phyloP scores from a whole-genome alignment of 2,329 filamentous ascomycete genomes.

The Dendryphion nanum region DNA sequence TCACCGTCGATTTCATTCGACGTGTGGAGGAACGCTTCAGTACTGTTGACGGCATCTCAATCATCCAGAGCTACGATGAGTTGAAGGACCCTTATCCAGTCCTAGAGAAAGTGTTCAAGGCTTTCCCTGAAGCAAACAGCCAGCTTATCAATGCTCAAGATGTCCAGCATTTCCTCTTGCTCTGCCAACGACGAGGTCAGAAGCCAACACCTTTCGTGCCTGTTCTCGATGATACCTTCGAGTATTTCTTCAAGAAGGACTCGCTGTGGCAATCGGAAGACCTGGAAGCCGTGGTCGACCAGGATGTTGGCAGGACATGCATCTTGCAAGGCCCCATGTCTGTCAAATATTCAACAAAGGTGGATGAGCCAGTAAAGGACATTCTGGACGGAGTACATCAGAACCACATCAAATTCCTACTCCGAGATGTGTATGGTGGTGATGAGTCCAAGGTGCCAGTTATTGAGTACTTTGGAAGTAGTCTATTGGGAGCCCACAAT shows the following conservation, averaged over 20 bases:
- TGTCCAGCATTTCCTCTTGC: conserved; percentile 91
- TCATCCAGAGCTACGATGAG: conserved; percentile 87
- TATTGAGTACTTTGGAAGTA: conserved; percentile 94
- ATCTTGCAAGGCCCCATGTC: conserved; percentile 95
- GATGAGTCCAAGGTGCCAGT: conserved; percentile 74
- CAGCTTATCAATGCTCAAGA: conserved; percentile 98
- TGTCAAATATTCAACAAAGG: conserved; percentile 80
- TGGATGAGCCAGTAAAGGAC: conserved; percentile 92
- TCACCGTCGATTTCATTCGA: conserved; percentile 94
- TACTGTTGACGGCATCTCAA: conserved; percentile 69
- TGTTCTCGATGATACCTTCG: conserved; percentile 92
- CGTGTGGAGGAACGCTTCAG: conserved; percentile 97
- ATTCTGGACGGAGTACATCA: conserved; percentile 91
- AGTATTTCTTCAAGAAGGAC: conserved; percentile 99
- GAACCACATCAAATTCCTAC: conserved; percentile 77
- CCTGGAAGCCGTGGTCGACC: conserved; percentile 88
- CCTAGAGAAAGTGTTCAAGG: conserved; percentile 73
- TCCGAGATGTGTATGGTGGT: conserved; percentile 74
- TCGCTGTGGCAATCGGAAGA: conserved; percentile 99
- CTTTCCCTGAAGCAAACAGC: conserved; percentile 81
- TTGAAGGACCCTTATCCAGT: conserved; percentile 77
- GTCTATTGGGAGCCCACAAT: conserved; percentile 70
- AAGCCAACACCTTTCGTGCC: conserved; percentile 98
- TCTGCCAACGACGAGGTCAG: conserved; percentile 88
- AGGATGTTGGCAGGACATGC: conserved; percentile 94